Percentiles rank a stretch among this genome's conserved stretches.
These are phyloP conservation scores for Fusarium staphyleae DNA, from an alignment of 2,329 filamentous ascomycete species.

Conservation along the genomic window DNA sequence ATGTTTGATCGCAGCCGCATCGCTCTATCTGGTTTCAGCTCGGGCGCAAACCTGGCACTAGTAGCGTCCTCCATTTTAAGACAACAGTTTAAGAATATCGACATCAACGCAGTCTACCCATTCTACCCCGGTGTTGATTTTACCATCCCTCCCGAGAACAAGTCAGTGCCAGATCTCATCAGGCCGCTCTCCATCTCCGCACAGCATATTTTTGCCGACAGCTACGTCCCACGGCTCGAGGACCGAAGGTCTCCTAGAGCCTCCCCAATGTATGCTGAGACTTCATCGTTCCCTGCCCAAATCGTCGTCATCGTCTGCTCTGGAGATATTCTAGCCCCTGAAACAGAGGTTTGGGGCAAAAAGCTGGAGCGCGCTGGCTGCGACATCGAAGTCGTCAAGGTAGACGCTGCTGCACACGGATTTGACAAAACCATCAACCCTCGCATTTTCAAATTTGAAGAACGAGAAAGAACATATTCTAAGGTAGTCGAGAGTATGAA, in stretches of 20 bases:
- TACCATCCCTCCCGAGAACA: constrained; percentile 39
- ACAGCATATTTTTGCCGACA: constrained; percentile 42
- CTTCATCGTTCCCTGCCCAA: constrained; percentile 7
- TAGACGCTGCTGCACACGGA: too few relatives aligned
- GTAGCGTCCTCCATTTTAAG: constrained; percentile 42
- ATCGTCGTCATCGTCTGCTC: constrained; percentile 46
- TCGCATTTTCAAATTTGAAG: too few relatives aligned
- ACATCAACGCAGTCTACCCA: constrained; percentile 57
- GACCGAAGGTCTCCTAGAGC: constrained; percentile 44
- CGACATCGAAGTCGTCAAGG: too few relatives aligned
- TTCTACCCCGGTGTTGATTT: constrained; percentile 52
- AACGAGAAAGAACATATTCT: too few relatives aligned
- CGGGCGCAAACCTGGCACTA: constrained; percentile 55
- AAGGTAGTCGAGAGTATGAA: too few relatives aligned
- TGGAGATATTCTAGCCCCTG: constrained; percentile 47
- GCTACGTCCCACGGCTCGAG: constrained; percentile 42
- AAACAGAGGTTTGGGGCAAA: too few relatives aligned
- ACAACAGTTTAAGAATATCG: constrained; percentile 44
- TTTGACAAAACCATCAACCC: too few relatives aligned
- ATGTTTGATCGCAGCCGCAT: constrained; percentile 46
- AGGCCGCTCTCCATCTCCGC: constrained; percentile 4
- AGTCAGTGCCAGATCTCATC: constrained; percentile 40
- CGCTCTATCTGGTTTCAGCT: constrained; percentile 55
- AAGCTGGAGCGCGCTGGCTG: too few relatives aligned
- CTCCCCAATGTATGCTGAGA: constrained; percentile 45